Percentiles rank a stretch among this genome's conserved stretches.
Evolutionary conservation across 2,329 filamentous ascomycete genomes (phyloP).

Genomic region (Colletotrichum sp.): DNA sequence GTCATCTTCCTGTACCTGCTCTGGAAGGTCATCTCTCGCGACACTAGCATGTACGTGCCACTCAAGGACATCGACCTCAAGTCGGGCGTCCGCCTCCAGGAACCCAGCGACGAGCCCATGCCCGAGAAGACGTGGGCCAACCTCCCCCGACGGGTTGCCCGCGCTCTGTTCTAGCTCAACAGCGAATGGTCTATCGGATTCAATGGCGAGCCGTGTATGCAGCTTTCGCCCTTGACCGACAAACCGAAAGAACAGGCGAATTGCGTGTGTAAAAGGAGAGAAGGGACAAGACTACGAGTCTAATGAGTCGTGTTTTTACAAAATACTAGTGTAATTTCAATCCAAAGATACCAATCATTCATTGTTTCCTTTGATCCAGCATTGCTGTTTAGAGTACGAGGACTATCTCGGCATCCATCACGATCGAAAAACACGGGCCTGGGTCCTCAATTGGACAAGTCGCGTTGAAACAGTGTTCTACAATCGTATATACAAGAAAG

Average conservation of each 20-base stretch:
- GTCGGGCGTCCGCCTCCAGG: slow-evolving; percentile 59
- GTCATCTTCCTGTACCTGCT: slow-evolving; percentile 63
- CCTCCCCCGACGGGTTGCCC: slow-evolving; percentile 36
- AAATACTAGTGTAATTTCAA: not conserved
- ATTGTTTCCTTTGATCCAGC: not conserved
- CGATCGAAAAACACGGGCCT: not conserved
- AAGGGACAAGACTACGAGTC: not conserved
- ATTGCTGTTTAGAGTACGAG: not conserved
- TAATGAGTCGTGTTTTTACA: not conserved
- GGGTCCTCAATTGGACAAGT: not conserved
- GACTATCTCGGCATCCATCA: not conserved
- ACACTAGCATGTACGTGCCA: slow-evolving; percentile 62
- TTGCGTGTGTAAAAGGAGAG: not conserved
- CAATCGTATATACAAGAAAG: slow-evolving; percentile 8
- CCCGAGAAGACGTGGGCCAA: slow-evolving; percentile 37
- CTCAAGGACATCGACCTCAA: slow-evolving; percentile 66
- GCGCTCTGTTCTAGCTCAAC: slow-evolving; percentile 36
- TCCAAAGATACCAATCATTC: not conserved
- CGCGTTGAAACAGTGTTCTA: not conserved
- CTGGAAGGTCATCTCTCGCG: slow-evolving; percentile 65
- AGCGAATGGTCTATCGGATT: not conserved
- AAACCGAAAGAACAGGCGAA: not conserved
- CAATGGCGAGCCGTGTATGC: not conserved
- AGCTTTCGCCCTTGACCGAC: not conserved
- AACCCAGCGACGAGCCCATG: slow-evolving; percentile 48